Evolutionary conservation across 2,329 filamentous ascomycete genomes (phyloP), one percentile per base, ranked within the genome.

Genomic region (Hypoxylon sp.): DNA sequence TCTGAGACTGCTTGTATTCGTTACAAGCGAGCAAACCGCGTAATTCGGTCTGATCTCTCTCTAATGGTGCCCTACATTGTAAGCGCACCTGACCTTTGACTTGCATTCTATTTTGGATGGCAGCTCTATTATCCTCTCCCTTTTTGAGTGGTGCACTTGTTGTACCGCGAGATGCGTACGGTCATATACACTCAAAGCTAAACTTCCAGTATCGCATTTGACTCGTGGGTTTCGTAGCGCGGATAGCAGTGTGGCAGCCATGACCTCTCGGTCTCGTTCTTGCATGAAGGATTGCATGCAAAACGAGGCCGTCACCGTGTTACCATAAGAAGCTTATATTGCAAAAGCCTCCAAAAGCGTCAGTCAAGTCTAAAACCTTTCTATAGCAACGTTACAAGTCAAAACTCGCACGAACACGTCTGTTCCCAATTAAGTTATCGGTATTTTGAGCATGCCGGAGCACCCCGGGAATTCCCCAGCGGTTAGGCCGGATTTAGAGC

Each of bases 401-500:
- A 32, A 55, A 50, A 51, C 41, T 28, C 17, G 23, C 41, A 21
- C 21, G 6, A 45, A 41, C 13, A 52, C 28, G 53, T 60, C 45
- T 56, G 50, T 23, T 53, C 57, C 14, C 55, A 25, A 58, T 51
- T 52, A 38, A 61, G 25, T 41, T 68, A 2, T 53, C 55, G 53
- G 64, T 58, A 36, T 46, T 60, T 46, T 23, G 25, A 51, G 19
- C 50, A 38, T 48, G n/a, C 28, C 59, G 49, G 51, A 49, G 25
- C 34, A 52, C 49, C 52, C 66, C 60, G 67, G 46, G 32, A 62
- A 30, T 30, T 69, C 67, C 67, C 67, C 67, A 69, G 67, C 43
- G 46, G 25, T 56, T 49, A 60, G 21, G 41, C 66, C 53, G 66
- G 25, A 11, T 58, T 49, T 36, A 38, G 30, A 19, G 10, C 21